Conservation (phyloP, 352 stramenopile species). For the Phytophthora pluvialis region DNA sequence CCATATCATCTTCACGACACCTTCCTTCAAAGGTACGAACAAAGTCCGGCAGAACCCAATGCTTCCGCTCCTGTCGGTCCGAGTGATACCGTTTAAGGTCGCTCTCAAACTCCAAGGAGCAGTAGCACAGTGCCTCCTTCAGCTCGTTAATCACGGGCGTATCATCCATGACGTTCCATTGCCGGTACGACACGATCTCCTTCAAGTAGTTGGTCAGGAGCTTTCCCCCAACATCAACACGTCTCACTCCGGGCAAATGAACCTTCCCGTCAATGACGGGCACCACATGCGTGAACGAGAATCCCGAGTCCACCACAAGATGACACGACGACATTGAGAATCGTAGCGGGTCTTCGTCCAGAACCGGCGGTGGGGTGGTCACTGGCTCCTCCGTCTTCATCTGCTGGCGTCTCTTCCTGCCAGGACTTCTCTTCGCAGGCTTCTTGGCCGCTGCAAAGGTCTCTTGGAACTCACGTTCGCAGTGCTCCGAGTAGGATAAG, state of each 20-base stretch:
- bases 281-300: conserved; percentile 95
- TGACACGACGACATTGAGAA: conserved; percentile 69
- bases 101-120: conserved; percentile 84
- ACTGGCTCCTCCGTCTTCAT: conserved; percentile 11
- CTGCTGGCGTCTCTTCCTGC: conserved; percentile 13
- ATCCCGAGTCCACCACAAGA: conserved; percentile 94
- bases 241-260: conserved; percentile 57
- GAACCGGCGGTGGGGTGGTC: neutral
- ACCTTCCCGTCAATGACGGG: conserved; percentile 83
- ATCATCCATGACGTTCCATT: conserved; percentile 97
- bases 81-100: conserved; percentile 71
- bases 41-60: conserved; percentile 89
- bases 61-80: conserved; percentile 42
- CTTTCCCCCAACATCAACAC: conserved; percentile 95
- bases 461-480: conserved; percentile 31
- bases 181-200: conserved; percentile 95
- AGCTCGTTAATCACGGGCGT: conserved; percentile 76
- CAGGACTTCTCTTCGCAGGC: conserved; percentile 27
- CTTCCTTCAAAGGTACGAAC: conserved; percentile 70
- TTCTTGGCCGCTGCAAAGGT: conserved; percentile 1
- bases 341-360: conserved; percentile 28
- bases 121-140: conserved; percentile 92
- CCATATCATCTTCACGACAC: conserved; percentile 30
- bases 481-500: conserved; percentile 58
- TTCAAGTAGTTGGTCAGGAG: conserved; percentile 97